These are phyloP conservation scores for Saturnispora sekii DNA, from an alignment of 805 yeast species.

Conservation along the genomic window DNA sequence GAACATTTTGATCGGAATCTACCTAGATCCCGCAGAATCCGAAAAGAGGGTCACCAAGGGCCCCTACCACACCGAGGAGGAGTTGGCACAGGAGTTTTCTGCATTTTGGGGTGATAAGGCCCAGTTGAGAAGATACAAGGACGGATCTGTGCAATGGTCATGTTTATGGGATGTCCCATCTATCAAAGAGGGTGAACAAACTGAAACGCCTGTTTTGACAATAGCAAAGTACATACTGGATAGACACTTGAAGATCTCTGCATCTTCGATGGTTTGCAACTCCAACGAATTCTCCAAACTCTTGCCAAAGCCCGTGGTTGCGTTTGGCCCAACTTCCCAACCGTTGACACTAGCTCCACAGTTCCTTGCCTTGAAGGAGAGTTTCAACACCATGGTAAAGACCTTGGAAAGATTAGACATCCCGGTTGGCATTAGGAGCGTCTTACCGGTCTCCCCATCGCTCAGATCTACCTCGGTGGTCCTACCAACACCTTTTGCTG, in stretches of 20 bases:
- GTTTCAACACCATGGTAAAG: conserved; percentile 45
- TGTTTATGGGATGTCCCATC: conserved; percentile 66
- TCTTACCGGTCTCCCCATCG: conserved; percentile 65
- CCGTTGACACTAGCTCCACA: conserved; percentile 33
- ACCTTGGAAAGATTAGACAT: conserved; percentile 36
- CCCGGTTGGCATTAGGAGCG: conserved; percentile 64
- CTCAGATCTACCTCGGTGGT: conserved; percentile 67
- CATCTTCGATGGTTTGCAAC: conserved; percentile 31
- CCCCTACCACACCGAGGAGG: conserved; percentile 55
- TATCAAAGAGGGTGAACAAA: conserved; percentile 17
- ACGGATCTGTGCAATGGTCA: conserved; percentile 83
- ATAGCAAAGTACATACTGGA: conserved; percentile 56
- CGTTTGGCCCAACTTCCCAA: conserved; percentile 45
- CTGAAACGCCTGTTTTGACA: conserved; percentile 53
- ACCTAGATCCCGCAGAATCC: conserved; percentile 59
- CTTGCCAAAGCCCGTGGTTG: conserved; percentile 51
- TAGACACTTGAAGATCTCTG: conserved; percentile 40
- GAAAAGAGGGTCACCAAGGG: conserved; percentile 84
- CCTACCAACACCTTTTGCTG: conserved; percentile 77
- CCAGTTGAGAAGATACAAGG: conserved; percentile 83
- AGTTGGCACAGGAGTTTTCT: conserved; percentile 55
- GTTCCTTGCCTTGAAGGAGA: conserved; percentile 34
- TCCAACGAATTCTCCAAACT: conserved; percentile 38
- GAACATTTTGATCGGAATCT: conserved; percentile 47
- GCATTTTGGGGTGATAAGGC: conserved; percentile 85